Conservation (phyloP, 2,329 filamentous ascomycete species). For the Trichoderma koningiopsis region DNA sequence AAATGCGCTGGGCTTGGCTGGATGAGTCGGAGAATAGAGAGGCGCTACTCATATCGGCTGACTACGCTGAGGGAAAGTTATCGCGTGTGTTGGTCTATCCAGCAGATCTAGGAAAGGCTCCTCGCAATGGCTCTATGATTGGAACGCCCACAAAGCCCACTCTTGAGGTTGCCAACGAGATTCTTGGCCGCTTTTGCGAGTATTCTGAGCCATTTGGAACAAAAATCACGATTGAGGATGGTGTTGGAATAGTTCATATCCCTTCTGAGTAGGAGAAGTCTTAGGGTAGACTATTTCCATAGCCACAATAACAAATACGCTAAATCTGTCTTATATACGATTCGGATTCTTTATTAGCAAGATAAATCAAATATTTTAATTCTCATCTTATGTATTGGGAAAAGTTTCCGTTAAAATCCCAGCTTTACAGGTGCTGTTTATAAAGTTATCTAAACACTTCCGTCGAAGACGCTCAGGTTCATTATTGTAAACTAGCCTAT, state of each 20-base stretch:
- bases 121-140: constrained; percentile 2
- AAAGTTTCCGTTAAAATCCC: too few relatives aligned
- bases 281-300: too few relatives aligned
- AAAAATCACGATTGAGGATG: constrained; percentile 7
- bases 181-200: background rate
- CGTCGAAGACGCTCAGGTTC: too few relatives aligned
- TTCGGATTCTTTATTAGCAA: too few relatives aligned
- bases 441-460: too few relatives aligned
- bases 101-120: background rate
- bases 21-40: constrained; percentile 14
- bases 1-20: constrained; percentile 16
- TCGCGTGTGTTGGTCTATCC: constrained; percentile 8
- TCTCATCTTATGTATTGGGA: too few relatives aligned
- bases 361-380: too few relatives aligned
- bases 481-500: too few relatives aligned
- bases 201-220: constrained; percentile 13
- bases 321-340: too few relatives aligned
- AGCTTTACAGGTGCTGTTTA: too few relatives aligned
- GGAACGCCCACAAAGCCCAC: constrained; percentile 6
- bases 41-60: background rate
- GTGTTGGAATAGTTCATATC: background rate
- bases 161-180: background rate
- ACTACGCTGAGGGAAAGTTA: constrained; percentile 7
- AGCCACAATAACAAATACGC: background rate
- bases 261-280: background rate